Evolutionary conservation across 1,284 basidiomycete genomes (phyloP), one percentile per base, ranked within the genome.

Genomic region (Polyporus tsugae): DNA sequence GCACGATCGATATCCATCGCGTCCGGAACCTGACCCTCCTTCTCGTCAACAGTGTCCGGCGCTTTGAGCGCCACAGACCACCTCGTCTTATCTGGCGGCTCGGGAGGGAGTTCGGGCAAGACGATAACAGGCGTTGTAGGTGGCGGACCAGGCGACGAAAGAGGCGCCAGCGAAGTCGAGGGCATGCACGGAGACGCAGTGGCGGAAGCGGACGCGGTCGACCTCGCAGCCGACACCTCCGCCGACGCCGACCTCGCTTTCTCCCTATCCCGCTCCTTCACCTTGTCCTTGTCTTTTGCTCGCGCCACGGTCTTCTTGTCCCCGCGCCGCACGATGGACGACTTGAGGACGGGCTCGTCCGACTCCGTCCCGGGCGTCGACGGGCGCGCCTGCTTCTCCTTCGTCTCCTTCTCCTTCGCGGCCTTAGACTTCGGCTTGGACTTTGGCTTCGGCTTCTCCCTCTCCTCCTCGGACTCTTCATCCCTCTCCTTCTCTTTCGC

Each of bases 1-100:
- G 71, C 66, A 7, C 60, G 64, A 63, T 71, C 67, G 33, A 61
- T 35, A 25, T 65, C 58, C 64, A 65, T 65, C 59, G 44, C 46
- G 36, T 65, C 46, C 29, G 55, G 6, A 19, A 15, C 35, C 33
- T 22, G 15, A 22, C 22, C 36, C 4, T 35, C 29, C 15, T 11
- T 17, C 10, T 55, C 19, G 9, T 33, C 52, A 4, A 35, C 33
- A 33, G 11, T 17, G 7, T 55, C 52, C 29, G 52, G 25, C 33
- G 36, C 42, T 17, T 22, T 36, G 42, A 35, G 10, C 11, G 46
- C 5, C 5, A 36, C 17, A 22, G 49, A 46, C 39, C 36, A n/a
- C 22, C 15, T n/a, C 41, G 13, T n/a, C 17, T 38, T 6, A 36
- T 61, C 59, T 13, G 60, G 64, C 17, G 62, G 62, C 5, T 68